phyloP scores from a whole-genome alignment of 2,329 filamentous ascomycete species.

The Nothopassalora personata region DNA sequence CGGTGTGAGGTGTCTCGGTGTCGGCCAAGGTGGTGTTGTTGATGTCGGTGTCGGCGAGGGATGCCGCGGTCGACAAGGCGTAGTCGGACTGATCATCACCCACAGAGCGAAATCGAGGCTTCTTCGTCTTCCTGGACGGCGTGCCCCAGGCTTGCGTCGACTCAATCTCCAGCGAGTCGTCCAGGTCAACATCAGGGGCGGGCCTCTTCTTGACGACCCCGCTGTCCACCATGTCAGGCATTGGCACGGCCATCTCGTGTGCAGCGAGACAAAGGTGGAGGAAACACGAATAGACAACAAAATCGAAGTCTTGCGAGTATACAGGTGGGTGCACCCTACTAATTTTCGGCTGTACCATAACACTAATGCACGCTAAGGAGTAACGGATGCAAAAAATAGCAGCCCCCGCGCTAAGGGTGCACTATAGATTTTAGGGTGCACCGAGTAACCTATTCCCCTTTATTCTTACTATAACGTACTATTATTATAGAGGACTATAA shows the following conservation, averaged over 20 bases:
- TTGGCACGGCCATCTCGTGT: background rate
- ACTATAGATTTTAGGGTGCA: no score
- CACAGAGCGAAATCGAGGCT: slow-evolving; percentile 3
- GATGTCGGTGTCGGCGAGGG: slow-evolving; percentile 9
- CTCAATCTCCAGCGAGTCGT: slow-evolving; percentile 1
- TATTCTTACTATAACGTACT: no score
- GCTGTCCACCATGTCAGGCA: background rate
- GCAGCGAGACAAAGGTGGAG: background rate
- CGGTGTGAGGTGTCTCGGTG: slow-evolving; percentile 17
- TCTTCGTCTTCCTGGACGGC: slow-evolving; percentile 5
- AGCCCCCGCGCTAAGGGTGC: no score
- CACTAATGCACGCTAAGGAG: no score
- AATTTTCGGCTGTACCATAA: no score
- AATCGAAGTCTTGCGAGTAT: no score
- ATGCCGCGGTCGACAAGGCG: slow-evolving; percentile 9
- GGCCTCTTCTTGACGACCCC: slow-evolving; percentile 1
- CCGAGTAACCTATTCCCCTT: no score
- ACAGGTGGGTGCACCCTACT: no score
- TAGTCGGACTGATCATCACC: slow-evolving; percentile 7
- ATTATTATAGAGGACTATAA: no score
- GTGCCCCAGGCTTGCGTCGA: background rate
- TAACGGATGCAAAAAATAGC: no score
- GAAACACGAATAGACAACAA: background rate
- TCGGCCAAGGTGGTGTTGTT: slow-evolving; percentile 13
- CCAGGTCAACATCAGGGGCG: background rate